Percentiles rank a stretch among this genome's conserved stretches.
phyloP scores from a whole-genome alignment of 1,139 yeast species.

The Kodamaea ohmeri region DNA sequence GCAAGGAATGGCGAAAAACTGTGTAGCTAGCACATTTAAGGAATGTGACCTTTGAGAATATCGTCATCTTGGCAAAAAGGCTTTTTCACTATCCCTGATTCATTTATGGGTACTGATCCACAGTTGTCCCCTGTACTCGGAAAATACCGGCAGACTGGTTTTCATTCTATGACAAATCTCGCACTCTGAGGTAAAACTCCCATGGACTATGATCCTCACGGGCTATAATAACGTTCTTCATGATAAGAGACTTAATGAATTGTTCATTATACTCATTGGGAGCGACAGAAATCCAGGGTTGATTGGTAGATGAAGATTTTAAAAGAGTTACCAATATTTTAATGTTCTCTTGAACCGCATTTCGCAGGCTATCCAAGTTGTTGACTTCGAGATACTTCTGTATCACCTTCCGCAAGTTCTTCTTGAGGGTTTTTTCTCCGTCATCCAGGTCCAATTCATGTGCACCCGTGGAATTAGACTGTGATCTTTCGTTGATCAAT shows the following conservation, averaged over 20 bases:
- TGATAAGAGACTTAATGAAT: slow-evolving; percentile 18
- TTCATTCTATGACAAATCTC: slow-evolving; percentile 7
- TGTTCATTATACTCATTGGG: slow-evolving; percentile 16
- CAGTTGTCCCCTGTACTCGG: no score
- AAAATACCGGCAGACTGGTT: no score
- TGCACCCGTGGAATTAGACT: background rate
- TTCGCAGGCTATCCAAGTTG: slow-evolving; percentile 23
- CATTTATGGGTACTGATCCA: no score
- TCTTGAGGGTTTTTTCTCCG: slow-evolving; percentile 4
- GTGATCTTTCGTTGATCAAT: background rate
- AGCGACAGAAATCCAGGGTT: slow-evolving; percentile 18
- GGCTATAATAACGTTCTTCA: slow-evolving; percentile 19
- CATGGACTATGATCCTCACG: slow-evolving; percentile 15
- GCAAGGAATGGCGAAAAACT: no score
- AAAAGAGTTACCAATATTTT: slow-evolving; percentile 11
- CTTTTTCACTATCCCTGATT: no score
- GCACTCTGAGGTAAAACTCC: slow-evolving; percentile 4
- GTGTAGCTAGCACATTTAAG: no score
- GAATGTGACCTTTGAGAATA: no score
- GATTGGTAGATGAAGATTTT: slow-evolving; percentile 8
- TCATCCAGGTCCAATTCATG: background rate
- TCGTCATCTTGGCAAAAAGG: no score
- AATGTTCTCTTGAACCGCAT: slow-evolving; percentile 18
- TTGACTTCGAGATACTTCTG: slow-evolving; percentile 25
- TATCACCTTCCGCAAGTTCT: slow-evolving; percentile 21